These are phyloP conservation scores for Geranium rotundifolium DNA, from an alignment of 345 rosid genomes.

Conservation along the genomic window DNA sequence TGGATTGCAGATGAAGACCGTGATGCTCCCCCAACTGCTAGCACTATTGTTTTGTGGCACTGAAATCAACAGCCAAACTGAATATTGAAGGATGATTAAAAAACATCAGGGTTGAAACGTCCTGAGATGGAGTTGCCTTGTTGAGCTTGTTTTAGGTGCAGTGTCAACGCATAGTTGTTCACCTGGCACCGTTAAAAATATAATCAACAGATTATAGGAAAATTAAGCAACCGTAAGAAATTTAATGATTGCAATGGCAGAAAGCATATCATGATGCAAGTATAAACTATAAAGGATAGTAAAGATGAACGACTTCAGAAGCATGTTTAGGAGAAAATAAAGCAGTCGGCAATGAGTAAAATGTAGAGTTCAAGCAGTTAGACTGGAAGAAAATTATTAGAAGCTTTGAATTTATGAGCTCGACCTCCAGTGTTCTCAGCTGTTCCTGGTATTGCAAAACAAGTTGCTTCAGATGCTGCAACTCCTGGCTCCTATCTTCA, in stretches of 20 bases:
- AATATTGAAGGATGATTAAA: constrained; percentile 17
- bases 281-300: no score
- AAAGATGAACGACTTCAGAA: no score
- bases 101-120: constrained; percentile 70
- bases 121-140: constrained; percentile 33
- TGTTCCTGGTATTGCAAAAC: constrained; percentile 76
- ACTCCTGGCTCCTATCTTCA: constrained; percentile 49
- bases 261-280: not conserved
- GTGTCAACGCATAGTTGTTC: constrained; percentile 38
- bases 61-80: no score
- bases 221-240: not conserved
- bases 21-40: no score
- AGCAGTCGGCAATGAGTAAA: no score
- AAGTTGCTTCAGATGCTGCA: constrained; percentile 66
- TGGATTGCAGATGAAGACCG: no score
- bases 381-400: not conserved
- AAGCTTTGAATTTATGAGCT: constrained; percentile 2
- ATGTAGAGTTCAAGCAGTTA: no score
- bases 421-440: constrained; percentile 70
- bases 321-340: no score
- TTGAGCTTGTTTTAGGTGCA: constrained; percentile 53
- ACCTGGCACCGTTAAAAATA: constrained; percentile 7
- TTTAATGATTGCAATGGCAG: not conserved
- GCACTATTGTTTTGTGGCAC: not conserved
- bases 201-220: not conserved